These are phyloP conservation scores for Thraustochytrium striatum DNA, from an alignment of 352 stramenopile genomes.

Conservation along the genomic window DNA sequence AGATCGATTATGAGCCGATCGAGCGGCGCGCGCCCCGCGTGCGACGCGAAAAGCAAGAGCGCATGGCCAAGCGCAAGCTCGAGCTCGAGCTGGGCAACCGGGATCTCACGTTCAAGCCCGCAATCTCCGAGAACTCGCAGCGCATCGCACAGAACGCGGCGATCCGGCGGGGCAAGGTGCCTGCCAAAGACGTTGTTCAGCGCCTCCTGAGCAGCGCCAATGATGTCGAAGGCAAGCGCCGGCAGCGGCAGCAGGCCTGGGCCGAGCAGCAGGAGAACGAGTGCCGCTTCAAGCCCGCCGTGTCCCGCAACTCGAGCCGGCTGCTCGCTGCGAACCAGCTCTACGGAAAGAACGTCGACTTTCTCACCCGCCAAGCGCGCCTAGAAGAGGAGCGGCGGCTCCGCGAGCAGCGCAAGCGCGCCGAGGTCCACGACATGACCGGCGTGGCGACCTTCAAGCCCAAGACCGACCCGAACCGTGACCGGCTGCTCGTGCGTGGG, in stretches of 20 bases:
- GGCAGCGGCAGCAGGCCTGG: constrained; percentile 62
- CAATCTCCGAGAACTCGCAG: constrained; percentile 32
- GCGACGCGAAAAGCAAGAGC: constrained; percentile 48
- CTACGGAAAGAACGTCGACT: not conserved
- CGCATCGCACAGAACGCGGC: not conserved
- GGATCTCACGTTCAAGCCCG: constrained; percentile 47
- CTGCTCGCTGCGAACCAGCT: constrained; percentile 44
- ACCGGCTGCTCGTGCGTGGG: constrained; percentile 65
- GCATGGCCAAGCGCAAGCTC: constrained; percentile 36
- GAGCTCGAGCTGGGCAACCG: constrained; percentile 42
- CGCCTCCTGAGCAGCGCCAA: not conserved
- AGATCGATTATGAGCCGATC: constrained; percentile 49
- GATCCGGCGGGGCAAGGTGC: constrained; percentile 7
- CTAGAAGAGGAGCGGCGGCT: constrained; percentile 57
- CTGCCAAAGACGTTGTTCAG: not conserved
- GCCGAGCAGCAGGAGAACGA: constrained; percentile 60
- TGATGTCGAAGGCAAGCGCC: constrained; percentile 2
- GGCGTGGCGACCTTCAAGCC: constrained; percentile 65
- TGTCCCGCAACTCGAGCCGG: constrained; percentile 22
- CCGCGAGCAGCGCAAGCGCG: constrained; percentile 62
- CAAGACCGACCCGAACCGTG: constrained; percentile 67
- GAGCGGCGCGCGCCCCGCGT: constrained; percentile 40
- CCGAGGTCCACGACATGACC: constrained; percentile 53
- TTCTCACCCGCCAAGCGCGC: constrained; percentile 54
- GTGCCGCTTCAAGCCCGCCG: constrained; percentile 62